Evolutionary conservation across 495 filamentous ascomycete genomes (phyloP).

Genomic region (Apodospora peruviana): DNA sequence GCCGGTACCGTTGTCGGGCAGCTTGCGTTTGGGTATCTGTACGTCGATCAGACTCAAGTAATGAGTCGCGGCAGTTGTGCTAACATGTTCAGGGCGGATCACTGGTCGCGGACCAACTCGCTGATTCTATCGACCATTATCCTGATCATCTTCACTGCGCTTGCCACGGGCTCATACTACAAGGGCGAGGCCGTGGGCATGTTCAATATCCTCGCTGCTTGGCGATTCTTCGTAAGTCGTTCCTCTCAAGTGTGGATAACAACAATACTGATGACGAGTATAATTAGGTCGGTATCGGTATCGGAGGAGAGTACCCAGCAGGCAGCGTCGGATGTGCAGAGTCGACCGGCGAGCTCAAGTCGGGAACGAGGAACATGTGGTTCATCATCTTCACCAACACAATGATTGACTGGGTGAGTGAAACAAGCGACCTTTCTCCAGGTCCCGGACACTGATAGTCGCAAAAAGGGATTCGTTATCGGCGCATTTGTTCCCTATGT

Average conservation of each 20-base stretch:
- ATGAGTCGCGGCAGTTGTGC: background rate
- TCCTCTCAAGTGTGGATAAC: constrained; percentile 9
- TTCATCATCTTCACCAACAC: constrained; percentile 93
- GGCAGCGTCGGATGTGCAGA: constrained; percentile 82
- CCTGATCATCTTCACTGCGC: constrained; percentile 77
- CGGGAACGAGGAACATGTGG: constrained; percentile 78
- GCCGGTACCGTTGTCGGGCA: constrained; percentile 84
- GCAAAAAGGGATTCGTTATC: constrained; percentile 57
- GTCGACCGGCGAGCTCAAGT: constrained; percentile 73
- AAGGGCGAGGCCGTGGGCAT: constrained; percentile 59
- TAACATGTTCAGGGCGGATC: constrained; percentile 47
- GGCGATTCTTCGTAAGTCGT: constrained; percentile 74
- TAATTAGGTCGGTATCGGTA: constrained; percentile 45
- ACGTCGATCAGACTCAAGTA: background rate
- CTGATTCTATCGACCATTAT: constrained; percentile 76
- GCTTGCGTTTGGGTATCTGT: constrained; percentile 72
- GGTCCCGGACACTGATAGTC: too few relatives aligned
- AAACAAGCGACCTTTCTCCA: constrained; percentile 12
- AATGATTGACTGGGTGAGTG: constrained; percentile 62
- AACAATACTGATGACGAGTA: background rate
- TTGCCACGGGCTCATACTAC: constrained; percentile 71
- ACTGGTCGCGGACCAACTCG: constrained; percentile 77
- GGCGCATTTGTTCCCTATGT: constrained; percentile 69
- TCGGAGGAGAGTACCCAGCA: constrained; percentile 80
- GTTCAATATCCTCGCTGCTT: constrained; percentile 78